Percentiles rank a stretch among this genome's conserved stretches.
These are phyloP conservation scores for Diaporthe sp. DNA, from an alignment of 2,329 filamentous ascomycete species.

Conservation along the genomic window DNA sequence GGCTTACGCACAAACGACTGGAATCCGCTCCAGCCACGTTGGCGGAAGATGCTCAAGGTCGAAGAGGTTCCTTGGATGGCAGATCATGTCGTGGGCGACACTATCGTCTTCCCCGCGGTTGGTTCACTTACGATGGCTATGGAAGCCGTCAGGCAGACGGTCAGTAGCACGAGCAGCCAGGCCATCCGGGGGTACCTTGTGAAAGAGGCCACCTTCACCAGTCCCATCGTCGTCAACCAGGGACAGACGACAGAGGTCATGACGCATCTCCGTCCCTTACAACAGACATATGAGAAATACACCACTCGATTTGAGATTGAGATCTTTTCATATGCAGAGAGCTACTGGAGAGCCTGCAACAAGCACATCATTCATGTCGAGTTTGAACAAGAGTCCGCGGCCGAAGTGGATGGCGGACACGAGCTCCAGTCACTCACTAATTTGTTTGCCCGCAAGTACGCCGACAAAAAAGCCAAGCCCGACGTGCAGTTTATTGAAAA, in stretches of 20 bases:
- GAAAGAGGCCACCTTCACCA: neutral
- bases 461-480: neutral
- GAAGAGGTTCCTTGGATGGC: conserved; percentile 58
- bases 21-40: neutral
- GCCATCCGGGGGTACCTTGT: neutral
- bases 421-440: neutral
- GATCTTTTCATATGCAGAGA: neutral
- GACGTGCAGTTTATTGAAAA: neutral
- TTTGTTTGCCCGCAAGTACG: neutral
- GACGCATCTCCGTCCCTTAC: neutral
- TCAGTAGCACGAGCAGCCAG: neutral
- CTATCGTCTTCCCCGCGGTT: conserved; percentile 46
- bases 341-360: neutral
- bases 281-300: neutral
- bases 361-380: neutral
- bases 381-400: neutral
- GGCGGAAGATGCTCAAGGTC: conserved; percentile 31
- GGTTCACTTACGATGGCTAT: conserved; percentile 53
- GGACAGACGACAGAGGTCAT: neutral
- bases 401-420: neutral
- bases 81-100: conserved; percentile 56
- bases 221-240: conserved; percentile 1
- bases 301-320: neutral
- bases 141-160: conserved; percentile 44
- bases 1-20: neutral